phyloP scores from a whole-genome alignment of 2,329 filamentous ascomycete genomes.

The Teratosphaeria nubilosa region DNA sequence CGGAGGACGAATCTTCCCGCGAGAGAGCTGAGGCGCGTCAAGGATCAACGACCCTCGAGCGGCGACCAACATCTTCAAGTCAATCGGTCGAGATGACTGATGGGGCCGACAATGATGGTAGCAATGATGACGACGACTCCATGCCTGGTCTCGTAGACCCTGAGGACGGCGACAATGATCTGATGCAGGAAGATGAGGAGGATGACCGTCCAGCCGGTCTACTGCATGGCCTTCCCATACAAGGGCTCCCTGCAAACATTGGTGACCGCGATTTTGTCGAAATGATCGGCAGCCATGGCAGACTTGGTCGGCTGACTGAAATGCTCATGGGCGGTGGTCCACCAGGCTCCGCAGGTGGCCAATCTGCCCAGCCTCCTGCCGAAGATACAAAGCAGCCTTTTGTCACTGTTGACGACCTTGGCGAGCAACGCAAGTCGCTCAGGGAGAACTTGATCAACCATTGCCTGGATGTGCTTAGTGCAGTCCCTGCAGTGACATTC shows the following conservation, averaged over 20 bases:
- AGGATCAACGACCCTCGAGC: neutral
- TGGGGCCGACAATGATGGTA: conserved; percentile 4
- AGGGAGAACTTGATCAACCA: conserved; percentile 74
- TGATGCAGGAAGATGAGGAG: conserved; percentile 14
- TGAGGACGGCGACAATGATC: conserved; percentile 8
- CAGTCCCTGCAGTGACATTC: conserved; percentile 79
- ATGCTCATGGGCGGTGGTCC: conserved; percentile 2
- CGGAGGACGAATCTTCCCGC: conserved; percentile 9
- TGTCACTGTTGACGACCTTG: conserved; percentile 67
- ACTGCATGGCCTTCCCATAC: conserved; percentile 7
- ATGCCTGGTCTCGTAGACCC: neutral
- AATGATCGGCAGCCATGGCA: conserved; percentile 8
- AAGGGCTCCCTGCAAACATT: conserved; percentile 13
- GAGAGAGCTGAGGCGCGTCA: neutral
- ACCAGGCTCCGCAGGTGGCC: neutral
- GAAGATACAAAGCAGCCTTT: conserved; percentile 27
- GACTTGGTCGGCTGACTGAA: conserved; percentile 4
- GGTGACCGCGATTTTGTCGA: conserved; percentile 14
- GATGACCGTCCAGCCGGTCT: neutral
- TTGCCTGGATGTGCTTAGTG: conserved; percentile 79
- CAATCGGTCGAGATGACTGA: conserved; percentile 11
- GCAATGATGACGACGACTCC: neutral
- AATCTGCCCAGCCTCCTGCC: conserved; percentile 2
- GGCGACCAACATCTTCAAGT: neutral
- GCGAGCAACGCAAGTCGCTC: conserved; percentile 62